A percentile compares a stretch with the other conserved stretches of the same genome.
phyloP scores from a whole-genome alignment of 2,329 filamentous ascomycete species.

The Parasarocladium wereldwijsianum region DNA sequence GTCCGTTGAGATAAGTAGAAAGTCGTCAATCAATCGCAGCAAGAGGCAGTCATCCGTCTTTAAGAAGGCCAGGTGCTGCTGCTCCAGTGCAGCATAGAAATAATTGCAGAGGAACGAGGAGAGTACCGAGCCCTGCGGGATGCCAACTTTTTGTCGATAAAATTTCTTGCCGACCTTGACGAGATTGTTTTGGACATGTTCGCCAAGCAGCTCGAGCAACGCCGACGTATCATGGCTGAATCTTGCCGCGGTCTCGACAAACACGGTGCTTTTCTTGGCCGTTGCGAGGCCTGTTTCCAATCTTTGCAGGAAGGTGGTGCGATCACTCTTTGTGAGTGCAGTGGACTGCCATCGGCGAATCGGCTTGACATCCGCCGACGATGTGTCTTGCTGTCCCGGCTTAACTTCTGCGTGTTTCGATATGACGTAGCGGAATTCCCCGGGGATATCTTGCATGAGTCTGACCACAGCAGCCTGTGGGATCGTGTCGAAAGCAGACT shows the following conservation, averaged over 20 bases:
- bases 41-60: constrained; percentile 43
- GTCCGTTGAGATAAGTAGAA: constrained; percentile 70
- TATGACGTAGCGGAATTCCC: constrained; percentile 51
- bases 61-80: constrained; percentile 53
- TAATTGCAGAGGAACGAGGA: constrained; percentile 85
- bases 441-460: constrained; percentile 45
- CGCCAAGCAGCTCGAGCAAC: constrained; percentile 54
- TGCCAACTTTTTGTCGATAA: constrained; percentile 77
- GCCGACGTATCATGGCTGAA: constrained; percentile 39
- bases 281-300: constrained; percentile 24
- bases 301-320: constrained; percentile 26
- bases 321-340: constrained; percentile 28
- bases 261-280: constrained; percentile 54
- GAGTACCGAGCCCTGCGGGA: constrained; percentile 83
- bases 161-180: constrained; percentile 80
- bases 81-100: constrained; percentile 84
- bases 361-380: constrained; percentile 17
- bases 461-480: constrained; percentile 62
- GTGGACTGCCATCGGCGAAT: constrained; percentile 36
- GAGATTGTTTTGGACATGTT: constrained; percentile 75
- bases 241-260: constrained; percentile 54
- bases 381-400: constrained; percentile 17
- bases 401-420: constrained; percentile 62
- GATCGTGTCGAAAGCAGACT: constrained; percentile 89
- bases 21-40: constrained; percentile 80